These are phyloP conservation scores for Pugionium dolabratum DNA, from an alignment of 345 rosid genomes.

Conservation along the genomic window DNA sequence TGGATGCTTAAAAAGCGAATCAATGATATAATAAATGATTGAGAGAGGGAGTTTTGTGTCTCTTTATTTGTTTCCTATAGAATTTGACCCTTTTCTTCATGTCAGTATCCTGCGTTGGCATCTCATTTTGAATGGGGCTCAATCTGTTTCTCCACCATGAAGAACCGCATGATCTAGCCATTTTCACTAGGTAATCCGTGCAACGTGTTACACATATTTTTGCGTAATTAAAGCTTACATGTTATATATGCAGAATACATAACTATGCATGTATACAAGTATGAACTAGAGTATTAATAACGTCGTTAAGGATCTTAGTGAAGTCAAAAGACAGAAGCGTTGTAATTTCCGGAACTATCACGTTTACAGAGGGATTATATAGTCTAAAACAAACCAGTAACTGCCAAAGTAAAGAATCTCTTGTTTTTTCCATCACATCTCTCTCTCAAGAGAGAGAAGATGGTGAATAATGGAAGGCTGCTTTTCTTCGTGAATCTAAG, in stretches of 20 bases:
- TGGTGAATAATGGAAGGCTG: constrained; percentile 39
- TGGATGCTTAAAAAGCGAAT: constrained; percentile 26
- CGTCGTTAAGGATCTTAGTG: constrained; percentile 6
- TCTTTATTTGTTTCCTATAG: constrained; percentile 29
- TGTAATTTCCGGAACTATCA: constrained; percentile 26
- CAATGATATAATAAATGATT: constrained; percentile 40
- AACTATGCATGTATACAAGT: background rate
- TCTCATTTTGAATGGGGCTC: no score
- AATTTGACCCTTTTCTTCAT: constrained; percentile 32
- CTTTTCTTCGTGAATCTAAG: constrained; percentile 29
- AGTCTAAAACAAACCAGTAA: constrained; percentile 40
- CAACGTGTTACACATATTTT: no score
- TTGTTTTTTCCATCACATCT: constrained; percentile 29
- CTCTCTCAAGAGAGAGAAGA: constrained; percentile 33
- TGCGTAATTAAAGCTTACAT: no score
- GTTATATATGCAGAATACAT: background rate
- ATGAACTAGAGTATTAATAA: no score
- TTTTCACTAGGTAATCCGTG: no score
- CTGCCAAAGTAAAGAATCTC: constrained; percentile 43
- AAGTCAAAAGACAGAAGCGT: constrained; percentile 26
- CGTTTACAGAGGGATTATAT: constrained; percentile 27
- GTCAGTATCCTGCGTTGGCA: constrained; percentile 5
- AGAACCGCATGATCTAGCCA: no score
- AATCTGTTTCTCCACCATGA: no score
- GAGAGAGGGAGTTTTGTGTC: background rate